Conservation (phyloP, 768 basidiomycete species). For the Tylopilus felleus region DNA sequence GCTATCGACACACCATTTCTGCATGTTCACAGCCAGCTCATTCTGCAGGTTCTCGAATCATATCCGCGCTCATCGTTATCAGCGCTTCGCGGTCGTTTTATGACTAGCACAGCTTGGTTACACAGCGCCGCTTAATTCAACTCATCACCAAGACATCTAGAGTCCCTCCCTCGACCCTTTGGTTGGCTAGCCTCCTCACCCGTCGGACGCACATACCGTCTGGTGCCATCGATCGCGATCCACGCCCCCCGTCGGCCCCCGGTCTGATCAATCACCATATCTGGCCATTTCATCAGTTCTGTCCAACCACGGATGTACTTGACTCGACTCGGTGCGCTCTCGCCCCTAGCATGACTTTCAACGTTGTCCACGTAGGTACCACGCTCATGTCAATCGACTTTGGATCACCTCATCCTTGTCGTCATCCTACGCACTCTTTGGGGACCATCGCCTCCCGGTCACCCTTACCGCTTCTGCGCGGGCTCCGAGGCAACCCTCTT, state of each 20-base stretch:
- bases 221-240: conserved; percentile 1
- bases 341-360: conserved; percentile 8
- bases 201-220: conserved; percentile 1
- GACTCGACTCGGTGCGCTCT: background rate
- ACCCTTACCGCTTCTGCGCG: conserved; percentile 23
- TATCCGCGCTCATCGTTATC: background rate
- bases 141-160: background rate
- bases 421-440: conserved; percentile 7
- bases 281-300: background rate
- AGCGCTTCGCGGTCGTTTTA: background rate
- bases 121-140: background rate
- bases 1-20: conserved; percentile 19
- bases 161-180: background rate
- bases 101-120: background rate
- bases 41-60: background rate
- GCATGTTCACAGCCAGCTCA: conserved; percentile 17
- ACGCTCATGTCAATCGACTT: conserved; percentile 13
- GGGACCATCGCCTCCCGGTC: background rate
- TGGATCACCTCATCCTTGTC: conserved; percentile 26
- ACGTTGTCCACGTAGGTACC: conserved; percentile 7
- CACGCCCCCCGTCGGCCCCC: background rate
- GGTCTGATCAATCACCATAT: background rate
- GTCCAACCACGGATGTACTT: conserved; percentile 2
- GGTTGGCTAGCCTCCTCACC: conserved; percentile 8
- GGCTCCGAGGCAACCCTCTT: conserved; percentile 29